A percentile compares a stretch with the other conserved stretches of the same genome.
phyloP scores from a whole-genome alignment of 2,329 filamentous ascomycete genomes.

The Periconia digitata region DNA sequence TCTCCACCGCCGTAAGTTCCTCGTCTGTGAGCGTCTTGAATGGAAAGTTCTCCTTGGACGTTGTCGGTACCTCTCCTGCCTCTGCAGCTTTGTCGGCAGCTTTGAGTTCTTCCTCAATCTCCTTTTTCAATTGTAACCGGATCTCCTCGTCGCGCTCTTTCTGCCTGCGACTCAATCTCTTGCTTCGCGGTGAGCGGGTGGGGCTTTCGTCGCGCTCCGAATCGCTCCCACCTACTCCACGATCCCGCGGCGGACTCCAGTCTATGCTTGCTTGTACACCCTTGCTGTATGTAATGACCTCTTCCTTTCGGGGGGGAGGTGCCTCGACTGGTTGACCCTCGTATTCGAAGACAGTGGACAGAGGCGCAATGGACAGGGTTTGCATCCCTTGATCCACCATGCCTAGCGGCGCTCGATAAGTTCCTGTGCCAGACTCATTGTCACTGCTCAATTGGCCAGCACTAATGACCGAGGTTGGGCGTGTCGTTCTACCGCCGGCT shows the following conservation, averaged over 20 bases:
- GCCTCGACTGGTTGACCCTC: constrained; percentile 74
- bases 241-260: constrained; percentile 60
- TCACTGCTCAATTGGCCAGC: constrained; percentile 78
- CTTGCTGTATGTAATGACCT: constrained; percentile 96
- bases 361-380: constrained; percentile 70
- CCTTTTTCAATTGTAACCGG: constrained; percentile 76
- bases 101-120: constrained; percentile 90
- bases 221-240: constrained; percentile 55
- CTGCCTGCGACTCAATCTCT: constrained; percentile 76
- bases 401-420: constrained; percentile 17
- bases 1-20: constrained; percentile 86
- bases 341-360: constrained; percentile 79
- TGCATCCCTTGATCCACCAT: constrained; percentile 57
- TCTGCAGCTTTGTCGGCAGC: constrained; percentile 56
- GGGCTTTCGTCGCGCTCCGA: constrained; percentile 65
- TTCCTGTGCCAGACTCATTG: constrained; percentile 45
- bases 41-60: constrained; percentile 64
- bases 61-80: constrained; percentile 46
- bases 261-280: constrained; percentile 87
- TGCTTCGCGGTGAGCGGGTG: constrained; percentile 58
- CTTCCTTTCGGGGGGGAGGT: constrained; percentile 59
- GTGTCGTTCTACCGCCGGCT: constrained; percentile 59
- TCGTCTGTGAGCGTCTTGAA: constrained; percentile 78
- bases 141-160: constrained; percentile 87
- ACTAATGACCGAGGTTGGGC: constrained; percentile 84